phyloP scores from a whole-genome alignment of 164 flowering plant species.

The Umbilicus rupestris region DNA sequence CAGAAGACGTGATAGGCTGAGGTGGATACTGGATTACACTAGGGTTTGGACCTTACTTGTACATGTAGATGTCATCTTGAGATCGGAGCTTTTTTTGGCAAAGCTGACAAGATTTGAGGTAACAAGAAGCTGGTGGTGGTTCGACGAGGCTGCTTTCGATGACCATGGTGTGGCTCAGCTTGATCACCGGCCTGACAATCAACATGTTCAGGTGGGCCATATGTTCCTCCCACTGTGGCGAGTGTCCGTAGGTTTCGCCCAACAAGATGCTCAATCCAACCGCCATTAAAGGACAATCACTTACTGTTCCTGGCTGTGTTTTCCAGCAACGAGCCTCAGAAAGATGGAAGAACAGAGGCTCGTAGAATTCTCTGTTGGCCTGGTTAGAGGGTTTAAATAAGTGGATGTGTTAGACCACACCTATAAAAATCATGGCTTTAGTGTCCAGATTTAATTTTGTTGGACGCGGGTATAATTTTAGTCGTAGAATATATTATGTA shows the following conservation, averaged over 20 bases:
- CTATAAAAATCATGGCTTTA: too few species aligned
- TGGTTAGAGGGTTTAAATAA: background rate
- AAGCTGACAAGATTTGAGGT: background rate
- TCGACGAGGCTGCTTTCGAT: background rate
- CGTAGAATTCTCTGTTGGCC: background rate
- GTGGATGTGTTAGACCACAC: too few species aligned
- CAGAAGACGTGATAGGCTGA: background rate
- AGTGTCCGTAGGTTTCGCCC: background rate
- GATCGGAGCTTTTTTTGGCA: background rate
- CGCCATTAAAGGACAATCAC: background rate
- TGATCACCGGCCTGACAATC: background rate
- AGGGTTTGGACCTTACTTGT: background rate
- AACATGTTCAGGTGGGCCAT: background rate
- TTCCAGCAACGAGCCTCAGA: background rate
- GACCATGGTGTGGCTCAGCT: background rate
- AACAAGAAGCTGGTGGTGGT: background rate
- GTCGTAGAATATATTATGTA: too few species aligned
- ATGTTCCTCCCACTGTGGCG: background rate
- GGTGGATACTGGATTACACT: background rate
- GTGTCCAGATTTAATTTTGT: too few species aligned
- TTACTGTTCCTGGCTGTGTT: background rate
- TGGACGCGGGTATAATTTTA: too few species aligned
- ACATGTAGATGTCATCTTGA: background rate
- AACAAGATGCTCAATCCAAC: conserved; percentile 1
- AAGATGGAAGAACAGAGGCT: background rate